These are phyloP conservation scores for Umbelopsis sp. DNA, from an alignment of 192 early-diverging fungal species.

Conservation along the genomic window DNA sequence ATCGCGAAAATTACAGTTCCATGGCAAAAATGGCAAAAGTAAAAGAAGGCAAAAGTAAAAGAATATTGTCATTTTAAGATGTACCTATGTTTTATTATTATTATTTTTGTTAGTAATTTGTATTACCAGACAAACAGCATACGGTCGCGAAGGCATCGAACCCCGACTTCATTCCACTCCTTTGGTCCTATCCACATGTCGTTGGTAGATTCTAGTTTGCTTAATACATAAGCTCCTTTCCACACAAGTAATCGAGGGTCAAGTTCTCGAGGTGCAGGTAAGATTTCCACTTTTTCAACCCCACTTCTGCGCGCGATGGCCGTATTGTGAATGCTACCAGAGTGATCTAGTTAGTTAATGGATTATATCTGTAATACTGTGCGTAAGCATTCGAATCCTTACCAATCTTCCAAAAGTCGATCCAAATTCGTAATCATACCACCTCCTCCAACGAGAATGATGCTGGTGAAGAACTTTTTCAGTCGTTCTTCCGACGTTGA, in stretches of 20 bases:
- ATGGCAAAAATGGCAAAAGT: too few species aligned
- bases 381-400: neutral
- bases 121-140: constrained; percentile 67
- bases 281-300: constrained; percentile 64
- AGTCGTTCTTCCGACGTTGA: constrained; percentile 65
- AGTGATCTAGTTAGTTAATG: constrained; percentile 37
- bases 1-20: too few species aligned
- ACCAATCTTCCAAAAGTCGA: constrained; percentile 64
- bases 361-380: neutral
- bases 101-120: neutral
- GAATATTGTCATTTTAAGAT: neutral
- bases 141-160: constrained; percentile 64
- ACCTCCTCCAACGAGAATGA: constrained; percentile 88
- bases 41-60: too few species aligned
- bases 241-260: constrained; percentile 83
- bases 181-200: constrained; percentile 77
- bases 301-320: constrained; percentile 40
- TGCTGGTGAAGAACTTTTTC: constrained; percentile 72
- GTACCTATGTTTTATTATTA: neutral
- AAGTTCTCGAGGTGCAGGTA: constrained; percentile 81
- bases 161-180: constrained; percentile 78
- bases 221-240: constrained; percentile 85
- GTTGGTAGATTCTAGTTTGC: constrained; percentile 73
- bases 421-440: constrained; percentile 71
- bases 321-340: constrained; percentile 30